Percentiles rank a stretch among this genome's conserved stretches.
Conservation (phyloP, 148 eudicot species). For the Fagopyrum homotropicum region DNA sequence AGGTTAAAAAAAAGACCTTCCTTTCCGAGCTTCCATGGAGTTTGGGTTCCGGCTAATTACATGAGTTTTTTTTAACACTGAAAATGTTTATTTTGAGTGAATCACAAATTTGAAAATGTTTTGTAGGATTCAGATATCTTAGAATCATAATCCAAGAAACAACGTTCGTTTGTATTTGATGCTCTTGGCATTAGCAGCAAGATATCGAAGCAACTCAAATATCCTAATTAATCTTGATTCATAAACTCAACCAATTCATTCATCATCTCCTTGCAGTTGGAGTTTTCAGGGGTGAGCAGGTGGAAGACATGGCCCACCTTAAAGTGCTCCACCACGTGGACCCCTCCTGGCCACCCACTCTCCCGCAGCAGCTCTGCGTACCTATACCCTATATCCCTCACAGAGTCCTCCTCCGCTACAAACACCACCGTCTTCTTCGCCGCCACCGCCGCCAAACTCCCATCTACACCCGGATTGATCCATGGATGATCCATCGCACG, state of each 20-base stretch:
- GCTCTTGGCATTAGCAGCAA: too few species aligned
- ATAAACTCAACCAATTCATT: constrained; percentile 23
- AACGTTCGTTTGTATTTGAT: too few species aligned
- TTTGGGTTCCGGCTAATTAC: too few species aligned
- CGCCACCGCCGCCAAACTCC: constrained; percentile 16
- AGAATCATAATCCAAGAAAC: too few species aligned
- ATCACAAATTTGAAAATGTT: too few species aligned
- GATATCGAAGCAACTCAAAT: too few species aligned
- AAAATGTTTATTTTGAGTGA: too few species aligned
- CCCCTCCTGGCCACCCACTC: constrained; percentile 34
- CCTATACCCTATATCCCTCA: constrained; percentile 30
- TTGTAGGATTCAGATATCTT: too few species aligned
- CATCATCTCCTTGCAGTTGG: constrained; percentile 21
- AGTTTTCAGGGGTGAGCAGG: constrained; percentile 23
- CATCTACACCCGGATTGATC: constrained; percentile 31
- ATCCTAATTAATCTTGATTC: background rate
- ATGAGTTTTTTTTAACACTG: too few species aligned
- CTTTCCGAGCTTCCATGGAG: too few species aligned
- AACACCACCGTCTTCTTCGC: constrained; percentile 30
- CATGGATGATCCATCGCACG: constrained; percentile 30
- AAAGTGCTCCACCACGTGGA: constrained; percentile 32
- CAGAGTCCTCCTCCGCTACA: constrained; percentile 33
- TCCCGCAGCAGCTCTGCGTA: constrained; percentile 27
- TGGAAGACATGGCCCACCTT: constrained; percentile 45
- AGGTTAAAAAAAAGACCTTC: too few species aligned